A percentile compares a stretch with the other conserved stretches of the same genome.
These are phyloP conservation scores for Rutstroemia sp. DNA, from an alignment of 2,329 filamentous ascomycete species.

Conservation along the genomic window DNA sequence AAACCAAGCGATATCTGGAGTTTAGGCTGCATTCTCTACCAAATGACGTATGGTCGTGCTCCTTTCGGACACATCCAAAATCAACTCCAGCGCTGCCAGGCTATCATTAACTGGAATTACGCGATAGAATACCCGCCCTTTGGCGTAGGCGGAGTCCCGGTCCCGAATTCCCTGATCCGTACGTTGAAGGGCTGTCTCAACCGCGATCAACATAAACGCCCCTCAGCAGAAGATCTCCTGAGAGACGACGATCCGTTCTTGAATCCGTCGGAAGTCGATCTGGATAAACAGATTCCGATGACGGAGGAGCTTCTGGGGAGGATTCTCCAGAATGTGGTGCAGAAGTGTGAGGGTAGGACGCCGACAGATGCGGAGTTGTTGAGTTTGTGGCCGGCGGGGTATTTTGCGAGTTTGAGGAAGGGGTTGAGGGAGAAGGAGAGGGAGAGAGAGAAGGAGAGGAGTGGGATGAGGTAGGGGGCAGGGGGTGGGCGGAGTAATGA, in stretches of 20 bases:
- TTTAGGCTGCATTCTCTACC: slow-evolving; percentile 91
- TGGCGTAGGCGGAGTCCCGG: slow-evolving; percentile 57
- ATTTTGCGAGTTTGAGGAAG: slow-evolving; percentile 48
- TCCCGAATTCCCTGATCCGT: slow-evolving; percentile 51
- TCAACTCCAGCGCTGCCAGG: slow-evolving; percentile 77
- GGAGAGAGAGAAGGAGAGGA: slow-evolving; percentile 20
- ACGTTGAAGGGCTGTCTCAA: slow-evolving; percentile 57
- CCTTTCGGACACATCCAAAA: slow-evolving; percentile 90
- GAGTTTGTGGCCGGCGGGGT: slow-evolving; percentile 51
- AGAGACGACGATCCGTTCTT: slow-evolving; percentile 53
- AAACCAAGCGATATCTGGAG: slow-evolving; percentile 97
- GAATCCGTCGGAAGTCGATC: slow-evolving; percentile 49
- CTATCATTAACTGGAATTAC: slow-evolving; percentile 74
- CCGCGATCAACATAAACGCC: slow-evolving; percentile 54
- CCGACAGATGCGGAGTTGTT: slow-evolving; percentile 51
- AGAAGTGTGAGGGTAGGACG: slow-evolving; percentile 45
- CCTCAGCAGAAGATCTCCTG: slow-evolving; percentile 57
- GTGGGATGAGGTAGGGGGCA: not conserved
- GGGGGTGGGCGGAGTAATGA: too few species aligned
- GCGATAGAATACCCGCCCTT: slow-evolving; percentile 63
- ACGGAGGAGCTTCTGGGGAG: slow-evolving; percentile 54
- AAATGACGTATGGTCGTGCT: slow-evolving; percentile 95
- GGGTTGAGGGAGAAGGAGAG: slow-evolving; percentile 29
- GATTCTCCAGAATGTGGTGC: slow-evolving; percentile 56
- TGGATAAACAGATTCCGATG: slow-evolving; percentile 46